Percentiles rank a stretch among this genome's conserved stretches.
These are phyloP conservation scores for Schizochytrium sp. DNA, from an alignment of 108 stramenopile species.

Conservation along the genomic window DNA sequence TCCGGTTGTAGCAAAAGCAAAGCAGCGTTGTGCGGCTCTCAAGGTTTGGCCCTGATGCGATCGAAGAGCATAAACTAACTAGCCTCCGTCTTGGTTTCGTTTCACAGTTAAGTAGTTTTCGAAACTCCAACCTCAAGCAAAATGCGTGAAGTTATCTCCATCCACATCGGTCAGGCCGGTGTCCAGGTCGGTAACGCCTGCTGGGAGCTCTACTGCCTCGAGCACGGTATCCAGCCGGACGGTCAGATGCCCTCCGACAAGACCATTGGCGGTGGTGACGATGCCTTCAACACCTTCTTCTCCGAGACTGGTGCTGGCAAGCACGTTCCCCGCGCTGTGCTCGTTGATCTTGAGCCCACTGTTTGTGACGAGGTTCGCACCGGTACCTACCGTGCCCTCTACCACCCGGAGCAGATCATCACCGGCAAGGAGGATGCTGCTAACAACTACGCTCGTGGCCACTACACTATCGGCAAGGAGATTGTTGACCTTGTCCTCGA, in stretches of 20 bases:
- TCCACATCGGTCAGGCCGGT: conserved; percentile 86
- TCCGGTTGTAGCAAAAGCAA: too few relatives aligned
- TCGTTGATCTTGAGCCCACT: conserved; percentile 72
- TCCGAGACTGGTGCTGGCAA: conserved; percentile 73
- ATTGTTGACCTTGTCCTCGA: conserved; percentile 74
- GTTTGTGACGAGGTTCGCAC: conserved; percentile 87
- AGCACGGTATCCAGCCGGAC: conserved; percentile 96
- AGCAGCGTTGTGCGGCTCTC: too few relatives aligned
- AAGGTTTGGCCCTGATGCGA: too few relatives aligned
- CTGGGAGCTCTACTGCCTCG: conserved; percentile 98
- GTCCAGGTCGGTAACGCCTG: conserved; percentile 96
- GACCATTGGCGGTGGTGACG: conserved; percentile 79
- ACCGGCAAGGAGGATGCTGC: conserved; percentile 75
- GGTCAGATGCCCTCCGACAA: conserved; percentile 85
- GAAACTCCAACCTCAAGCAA: conserved; percentile 9
- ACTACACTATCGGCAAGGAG: conserved; percentile 80
- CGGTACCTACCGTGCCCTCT: conserved; percentile 84
- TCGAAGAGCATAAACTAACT: too few relatives aligned
- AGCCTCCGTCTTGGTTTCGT: too few relatives aligned
- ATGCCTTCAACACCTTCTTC: conserved; percentile 89
- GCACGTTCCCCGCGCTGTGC: conserved; percentile 71
- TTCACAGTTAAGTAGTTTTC: background rate
- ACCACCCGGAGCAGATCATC: conserved; percentile 76
- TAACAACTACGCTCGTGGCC: conserved; percentile 75
- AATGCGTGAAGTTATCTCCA: conserved; percentile 78